A percentile compares a stretch with the other conserved stretches of the same genome.
phyloP scores from a whole-genome alignment of 164 flowering plant species.

The Tinospora cordifolia region DNA sequence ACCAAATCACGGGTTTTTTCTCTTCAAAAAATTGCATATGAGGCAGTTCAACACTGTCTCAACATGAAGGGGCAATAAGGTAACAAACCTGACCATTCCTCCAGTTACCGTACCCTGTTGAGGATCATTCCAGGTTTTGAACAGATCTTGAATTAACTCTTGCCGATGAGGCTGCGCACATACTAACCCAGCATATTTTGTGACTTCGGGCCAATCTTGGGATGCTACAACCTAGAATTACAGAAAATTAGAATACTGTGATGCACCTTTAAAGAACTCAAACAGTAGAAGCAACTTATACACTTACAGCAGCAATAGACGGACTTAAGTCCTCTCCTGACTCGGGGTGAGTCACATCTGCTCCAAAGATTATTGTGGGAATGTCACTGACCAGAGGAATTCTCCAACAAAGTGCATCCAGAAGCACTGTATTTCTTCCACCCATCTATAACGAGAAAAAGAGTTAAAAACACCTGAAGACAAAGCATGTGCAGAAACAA shows the following conservation, averaged over 20 bases:
- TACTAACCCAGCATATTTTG: slow-evolving; percentile 19
- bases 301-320: slow-evolving; percentile 17
- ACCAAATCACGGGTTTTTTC: not conserved
- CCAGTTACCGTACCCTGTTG: slow-evolving; percentile 16
- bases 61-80: not conserved
- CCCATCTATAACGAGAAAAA: slow-evolving; percentile 9
- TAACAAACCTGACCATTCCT: slow-evolving; percentile 16
- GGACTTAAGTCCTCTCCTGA: slow-evolving; percentile 18
- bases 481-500: not conserved
- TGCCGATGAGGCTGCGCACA: slow-evolving; percentile 19
- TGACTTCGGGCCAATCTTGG: slow-evolving; percentile 22
- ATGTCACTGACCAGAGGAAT: slow-evolving; percentile 20
- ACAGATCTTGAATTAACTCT: slow-evolving; percentile 18
- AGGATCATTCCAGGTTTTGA: slow-evolving; percentile 20
- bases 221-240: slow-evolving; percentile 17
- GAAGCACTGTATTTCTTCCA: slow-evolving; percentile 20
- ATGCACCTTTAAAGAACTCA: not conserved
- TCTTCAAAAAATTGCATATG: not conserved
- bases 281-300: not conserved
- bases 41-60: not conserved
- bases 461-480: not conserved
- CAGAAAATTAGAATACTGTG: not conserved
- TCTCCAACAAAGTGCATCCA: slow-evolving; percentile 17
- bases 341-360: slow-evolving; percentile 20
- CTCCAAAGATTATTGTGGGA: slow-evolving; percentile 20